Evolutionary conservation across 176 grass and related monocot genomes (phyloP).

Genomic region (Cenchrus purpureus): DNA sequence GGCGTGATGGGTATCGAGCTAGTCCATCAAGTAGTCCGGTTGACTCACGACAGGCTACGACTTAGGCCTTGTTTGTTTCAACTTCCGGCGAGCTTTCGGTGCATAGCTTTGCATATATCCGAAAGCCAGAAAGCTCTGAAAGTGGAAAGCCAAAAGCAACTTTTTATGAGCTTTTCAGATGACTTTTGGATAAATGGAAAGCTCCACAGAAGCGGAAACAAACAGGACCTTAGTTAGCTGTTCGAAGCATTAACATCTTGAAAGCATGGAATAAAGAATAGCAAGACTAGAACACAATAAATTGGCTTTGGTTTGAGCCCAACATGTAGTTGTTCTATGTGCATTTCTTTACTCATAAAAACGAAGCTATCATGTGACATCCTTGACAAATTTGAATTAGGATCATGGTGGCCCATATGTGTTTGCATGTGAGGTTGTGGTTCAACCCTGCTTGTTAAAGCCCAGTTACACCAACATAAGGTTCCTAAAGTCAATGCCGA

Average conservation of each 20-base stretch:
- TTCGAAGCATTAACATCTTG: neutral
- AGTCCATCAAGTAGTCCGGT: too few relatives aligned
- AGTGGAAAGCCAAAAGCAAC: too few relatives aligned
- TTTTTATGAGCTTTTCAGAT: too few relatives aligned
- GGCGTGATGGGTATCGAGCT: neutral
- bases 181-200: too few relatives aligned
- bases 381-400: neutral
- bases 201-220: too few relatives aligned
- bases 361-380: neutral
- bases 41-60: neutral
- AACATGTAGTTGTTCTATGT: neutral
- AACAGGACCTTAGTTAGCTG: neutral
- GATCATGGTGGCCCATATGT: neutral
- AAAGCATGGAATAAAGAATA: neutral
- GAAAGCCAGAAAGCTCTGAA: too few relatives aligned
- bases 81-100: too few relatives aligned
- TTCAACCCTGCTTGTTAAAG: too few relatives aligned
- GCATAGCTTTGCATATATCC: too few relatives aligned
- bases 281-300: neutral
- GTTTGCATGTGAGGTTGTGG: neutral
- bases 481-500: too few relatives aligned
- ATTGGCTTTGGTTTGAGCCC: neutral
- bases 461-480: too few relatives aligned
- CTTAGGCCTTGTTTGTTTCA: too few relatives aligned
- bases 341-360: neutral